Evolutionary conservation across 108 stramenopile genomes (phyloP).

Genomic region (Discostella pseudostelligera): DNA sequence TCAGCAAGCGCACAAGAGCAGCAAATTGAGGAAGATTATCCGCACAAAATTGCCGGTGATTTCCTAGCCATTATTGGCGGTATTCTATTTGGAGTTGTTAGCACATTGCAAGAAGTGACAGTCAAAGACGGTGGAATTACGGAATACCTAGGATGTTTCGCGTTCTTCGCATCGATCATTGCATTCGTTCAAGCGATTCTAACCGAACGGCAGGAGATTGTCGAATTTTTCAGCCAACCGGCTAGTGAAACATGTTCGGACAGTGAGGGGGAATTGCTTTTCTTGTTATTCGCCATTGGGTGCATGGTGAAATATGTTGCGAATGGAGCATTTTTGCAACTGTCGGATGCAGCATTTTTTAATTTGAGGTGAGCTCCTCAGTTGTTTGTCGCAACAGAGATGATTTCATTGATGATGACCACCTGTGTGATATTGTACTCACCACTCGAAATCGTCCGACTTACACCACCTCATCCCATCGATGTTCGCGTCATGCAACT

Average conservation of each 20-base stretch:
- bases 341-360: conserved; percentile 78
- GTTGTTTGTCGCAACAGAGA: not conserved
- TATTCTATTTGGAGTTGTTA: conserved; percentile 83
- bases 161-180: conserved; percentile 76
- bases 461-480: too few relatives aligned
- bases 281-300: conserved; percentile 57
- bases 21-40: conserved; percentile 49
- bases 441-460: too few relatives aligned
- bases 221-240: conserved; percentile 37
- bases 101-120: conserved; percentile 73
- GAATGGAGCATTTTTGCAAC: conserved; percentile 62
- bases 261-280: conserved; percentile 28
- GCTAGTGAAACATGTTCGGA: conserved; percentile 42
- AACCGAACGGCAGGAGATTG: conserved; percentile 65
- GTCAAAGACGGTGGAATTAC: conserved; percentile 51
- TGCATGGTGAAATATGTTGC: conserved; percentile 57
- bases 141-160: conserved; percentile 87
- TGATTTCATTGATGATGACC: too few relatives aligned
- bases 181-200: conserved; percentile 58
- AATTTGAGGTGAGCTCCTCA: conserved; percentile 45
- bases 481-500: not conserved
- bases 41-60: conserved; percentile 80
- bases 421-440: too few relatives aligned
- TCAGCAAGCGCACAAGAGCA: conserved; percentile 34
- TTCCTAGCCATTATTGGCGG: conserved; percentile 86